phyloP scores from a whole-genome alignment of 176 grass and related monocot species.

The Coix lacrymajobi region DNA sequence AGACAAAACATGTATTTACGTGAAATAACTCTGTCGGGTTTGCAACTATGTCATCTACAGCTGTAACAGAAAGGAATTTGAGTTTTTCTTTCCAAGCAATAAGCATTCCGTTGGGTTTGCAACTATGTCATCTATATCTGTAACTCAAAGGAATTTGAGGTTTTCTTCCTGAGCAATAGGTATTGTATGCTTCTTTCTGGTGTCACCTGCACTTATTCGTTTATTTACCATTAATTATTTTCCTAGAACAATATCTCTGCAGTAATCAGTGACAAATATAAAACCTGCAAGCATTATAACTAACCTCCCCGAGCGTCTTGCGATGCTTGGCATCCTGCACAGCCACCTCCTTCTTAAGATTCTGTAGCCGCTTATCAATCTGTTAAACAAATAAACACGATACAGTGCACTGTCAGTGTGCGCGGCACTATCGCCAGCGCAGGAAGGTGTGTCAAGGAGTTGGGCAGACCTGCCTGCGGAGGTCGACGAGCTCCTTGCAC shows the following conservation, averaged over 20 bases:
- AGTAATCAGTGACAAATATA: neutral
- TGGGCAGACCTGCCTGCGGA: slow-evolving; percentile 86
- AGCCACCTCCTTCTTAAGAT: slow-evolving; percentile 90
- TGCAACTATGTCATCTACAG: neutral
- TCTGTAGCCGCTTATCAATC: slow-evolving; percentile 93
- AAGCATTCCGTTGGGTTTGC: neutral
- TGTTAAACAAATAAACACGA: slow-evolving; percentile 20
- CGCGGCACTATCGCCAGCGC: neutral
- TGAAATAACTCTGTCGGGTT: neutral
- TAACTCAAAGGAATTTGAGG: neutral
- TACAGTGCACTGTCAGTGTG: neutral
- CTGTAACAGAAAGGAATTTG: neutral
- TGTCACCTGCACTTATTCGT: neutral
- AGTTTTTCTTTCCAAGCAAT: neutral
- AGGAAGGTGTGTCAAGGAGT: neutral
- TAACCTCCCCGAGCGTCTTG: slow-evolving; percentile 85
- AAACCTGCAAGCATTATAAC: slow-evolving; percentile 15
- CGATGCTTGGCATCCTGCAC: slow-evolving; percentile 88
- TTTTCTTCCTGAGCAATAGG: neutral
- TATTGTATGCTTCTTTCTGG: neutral
- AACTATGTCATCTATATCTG: neutral
- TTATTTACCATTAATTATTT: neutral
- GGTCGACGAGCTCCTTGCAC: slow-evolving; percentile 96
- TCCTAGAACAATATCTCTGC: neutral
- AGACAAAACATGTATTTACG: neutral